Percentiles rank a stretch among this genome's conserved stretches.
phyloP scores from a whole-genome alignment of 1,284 basidiomycete genomes.

The Marasmius oreades region DNA sequence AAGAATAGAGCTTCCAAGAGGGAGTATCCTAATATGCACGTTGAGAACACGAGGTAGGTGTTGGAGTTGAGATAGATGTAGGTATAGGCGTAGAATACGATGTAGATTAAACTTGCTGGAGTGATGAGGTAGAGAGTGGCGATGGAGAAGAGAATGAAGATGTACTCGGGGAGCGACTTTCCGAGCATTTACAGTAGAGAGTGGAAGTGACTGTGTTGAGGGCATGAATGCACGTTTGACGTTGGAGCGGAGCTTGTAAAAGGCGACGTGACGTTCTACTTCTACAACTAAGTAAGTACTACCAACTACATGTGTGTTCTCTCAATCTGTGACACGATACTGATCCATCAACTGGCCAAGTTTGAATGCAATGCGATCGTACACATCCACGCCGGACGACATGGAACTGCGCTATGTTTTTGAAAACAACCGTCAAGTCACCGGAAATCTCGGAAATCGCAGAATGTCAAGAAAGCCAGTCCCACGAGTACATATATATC shows the following conservation, averaged over 20 bases:
- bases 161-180: slow-evolving; percentile 44
- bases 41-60: slow-evolving; percentile 25
- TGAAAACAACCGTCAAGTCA: too few species aligned
- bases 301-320: too few species aligned
- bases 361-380: neutral
- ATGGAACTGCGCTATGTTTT: neutral
- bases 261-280: too few species aligned
- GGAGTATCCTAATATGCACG: slow-evolving; percentile 33
- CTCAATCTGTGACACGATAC: too few species aligned
- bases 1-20: slow-evolving; percentile 47
- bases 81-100: slow-evolving; percentile 26
- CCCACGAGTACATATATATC: too few species aligned
- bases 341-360: neutral
- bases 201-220: neutral
- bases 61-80: slow-evolving; percentile 22
- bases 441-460: neutral
- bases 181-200: slow-evolving; percentile 36
- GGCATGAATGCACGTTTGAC: too few species aligned
- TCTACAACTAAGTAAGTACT: too few species aligned
- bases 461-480: too few species aligned
- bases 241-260: too few species aligned
- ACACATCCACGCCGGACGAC: neutral
- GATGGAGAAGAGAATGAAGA: slow-evolving; percentile 50
- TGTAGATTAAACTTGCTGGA: slow-evolving; percentile 44
- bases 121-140: slow-evolving; percentile 43